Conservation (phyloP, 768 basidiomycete genomes). For the Tylopilus felleus region DNA sequence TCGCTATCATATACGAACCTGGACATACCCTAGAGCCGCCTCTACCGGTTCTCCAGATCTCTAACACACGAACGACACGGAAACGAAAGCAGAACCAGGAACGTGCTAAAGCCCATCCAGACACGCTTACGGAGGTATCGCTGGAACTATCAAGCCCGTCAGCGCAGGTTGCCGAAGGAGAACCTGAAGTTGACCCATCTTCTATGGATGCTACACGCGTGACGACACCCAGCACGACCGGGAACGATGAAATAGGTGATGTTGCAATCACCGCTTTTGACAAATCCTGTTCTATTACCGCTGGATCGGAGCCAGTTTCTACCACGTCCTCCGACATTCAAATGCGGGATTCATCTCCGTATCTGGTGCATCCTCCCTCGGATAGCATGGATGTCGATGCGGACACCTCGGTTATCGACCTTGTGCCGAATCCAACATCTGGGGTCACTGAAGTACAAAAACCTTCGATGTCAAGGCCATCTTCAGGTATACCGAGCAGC, state of each 20-base stretch:
- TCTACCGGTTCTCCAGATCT: slow-evolving; percentile 29
- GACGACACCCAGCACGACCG: slow-evolving; percentile 19
- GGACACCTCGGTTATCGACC: not conserved
- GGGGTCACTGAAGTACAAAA: not conserved
- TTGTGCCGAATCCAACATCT: not conserved
- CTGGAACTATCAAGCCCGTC: not conserved
- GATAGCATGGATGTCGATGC: slow-evolving; percentile 30
- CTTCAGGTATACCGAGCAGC: slow-evolving; percentile 13
- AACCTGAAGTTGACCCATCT: slow-evolving; percentile 14
- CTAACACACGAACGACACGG: slow-evolving; percentile 18
- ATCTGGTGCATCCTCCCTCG: slow-evolving; percentile 19
- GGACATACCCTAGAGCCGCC: slow-evolving; percentile 52
- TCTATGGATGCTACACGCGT: slow-evolving; percentile 16
- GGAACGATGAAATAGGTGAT: slow-evolving; percentile 12
- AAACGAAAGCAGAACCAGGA: slow-evolving; percentile 19
- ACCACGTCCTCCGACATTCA: slow-evolving; percentile 3
- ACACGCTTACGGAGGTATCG: not conserved
- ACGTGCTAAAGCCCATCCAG: slow-evolving; percentile 2
- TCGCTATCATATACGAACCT: slow-evolving; percentile 89
- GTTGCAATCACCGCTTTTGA: slow-evolving; percentile 5
- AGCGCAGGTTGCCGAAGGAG: slow-evolving; percentile 2
- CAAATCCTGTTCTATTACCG: slow-evolving; percentile 17
- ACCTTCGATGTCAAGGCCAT: slow-evolving; percentile 3
- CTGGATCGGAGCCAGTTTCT: slow-evolving; percentile 6
- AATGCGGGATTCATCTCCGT: slow-evolving; percentile 15